These are phyloP conservation scores for Blastobotrys americana DNA, from an alignment of 805 yeast species.

Conservation along the genomic window DNA sequence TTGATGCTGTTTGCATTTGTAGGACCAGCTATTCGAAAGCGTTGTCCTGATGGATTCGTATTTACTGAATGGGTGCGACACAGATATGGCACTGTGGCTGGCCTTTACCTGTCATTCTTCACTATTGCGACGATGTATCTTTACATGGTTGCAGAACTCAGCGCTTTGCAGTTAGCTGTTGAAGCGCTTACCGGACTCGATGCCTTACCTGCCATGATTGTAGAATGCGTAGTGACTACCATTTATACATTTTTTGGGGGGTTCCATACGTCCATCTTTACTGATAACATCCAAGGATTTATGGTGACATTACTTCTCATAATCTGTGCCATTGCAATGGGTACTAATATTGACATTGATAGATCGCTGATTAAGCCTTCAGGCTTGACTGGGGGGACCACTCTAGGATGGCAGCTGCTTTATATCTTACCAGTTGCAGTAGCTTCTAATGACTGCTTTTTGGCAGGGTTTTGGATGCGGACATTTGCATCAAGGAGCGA, in stretches of 20 bases:
- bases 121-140: conserved; percentile 72
- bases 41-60: conserved; percentile 86
- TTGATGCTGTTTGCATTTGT: conserved; percentile 72
- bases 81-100: conserved; percentile 66
- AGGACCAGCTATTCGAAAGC: conserved; percentile 72
- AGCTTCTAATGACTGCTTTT: conserved; percentile 80
- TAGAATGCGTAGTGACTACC: conserved; percentile 80
- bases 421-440: conserved; percentile 82
- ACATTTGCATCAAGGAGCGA: conserved; percentile 83
- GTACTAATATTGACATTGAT: conserved; percentile 55
- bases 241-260: conserved; percentile 87
- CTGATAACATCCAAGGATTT: conserved; percentile 80
- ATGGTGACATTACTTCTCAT: conserved; percentile 60
- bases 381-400: conserved; percentile 56
- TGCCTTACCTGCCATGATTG: conserved; percentile 73
- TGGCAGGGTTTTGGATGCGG: conserved; percentile 91
- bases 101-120: conserved; percentile 68
- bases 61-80: conserved; percentile 91
- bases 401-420: conserved; percentile 81
- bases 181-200: conserved; percentile 69
- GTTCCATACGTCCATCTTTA: conserved; percentile 76
- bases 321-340: conserved; percentile 73
- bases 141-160: conserved; percentile 80
- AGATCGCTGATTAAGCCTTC: conserved; percentile 54
- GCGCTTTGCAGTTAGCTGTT: conserved; percentile 72